A percentile compares a stretch with the other conserved stretches of the same genome.
These are phyloP conservation scores for Pleurotus sapidus DNA, from an alignment of 768 basidiomycete genomes.

Conservation along the genomic window DNA sequence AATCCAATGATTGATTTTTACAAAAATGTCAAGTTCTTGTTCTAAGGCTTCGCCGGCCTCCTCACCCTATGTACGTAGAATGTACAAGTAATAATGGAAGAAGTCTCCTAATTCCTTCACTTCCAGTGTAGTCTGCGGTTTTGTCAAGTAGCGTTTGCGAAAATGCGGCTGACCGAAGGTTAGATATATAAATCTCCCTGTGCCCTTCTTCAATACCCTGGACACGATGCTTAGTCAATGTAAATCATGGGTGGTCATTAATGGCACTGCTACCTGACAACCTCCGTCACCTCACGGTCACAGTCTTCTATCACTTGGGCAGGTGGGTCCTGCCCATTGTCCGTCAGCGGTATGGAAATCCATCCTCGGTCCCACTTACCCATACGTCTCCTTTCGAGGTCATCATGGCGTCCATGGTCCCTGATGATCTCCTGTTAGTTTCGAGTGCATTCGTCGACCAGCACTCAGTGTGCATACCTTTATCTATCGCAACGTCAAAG, in stretches of 20 bases:
- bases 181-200: constrained; percentile 69
- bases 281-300: constrained; percentile 73
- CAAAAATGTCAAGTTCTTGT: constrained; percentile 91
- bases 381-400: constrained; percentile 79
- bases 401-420: constrained; percentile 92
- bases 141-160: constrained; percentile 62
- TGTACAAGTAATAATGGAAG: constrained; percentile 84
- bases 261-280: constrained; percentile 49
- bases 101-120: constrained; percentile 71
- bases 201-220: constrained; percentile 62
- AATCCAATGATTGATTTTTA: constrained; percentile 90
- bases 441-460: no score
- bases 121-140: constrained; percentile 57
- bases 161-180: constrained; percentile 93
- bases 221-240: neutral
- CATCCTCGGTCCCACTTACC: constrained; percentile 37
- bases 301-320: constrained; percentile 68
- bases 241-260: neutral
- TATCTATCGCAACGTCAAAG: constrained; percentile 85
- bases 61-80: constrained; percentile 40
- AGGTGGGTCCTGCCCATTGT: constrained; percentile 59
- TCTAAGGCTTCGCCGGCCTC: constrained; percentile 35
- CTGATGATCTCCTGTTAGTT: constrained; percentile 13
- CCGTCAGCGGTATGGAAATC: neutral
- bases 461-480: constrained; percentile 36